Percentiles rank a stretch among this genome's conserved stretches.
phyloP scores from a whole-genome alignment of 306 rosid genomes.

The Myrica gale region DNA sequence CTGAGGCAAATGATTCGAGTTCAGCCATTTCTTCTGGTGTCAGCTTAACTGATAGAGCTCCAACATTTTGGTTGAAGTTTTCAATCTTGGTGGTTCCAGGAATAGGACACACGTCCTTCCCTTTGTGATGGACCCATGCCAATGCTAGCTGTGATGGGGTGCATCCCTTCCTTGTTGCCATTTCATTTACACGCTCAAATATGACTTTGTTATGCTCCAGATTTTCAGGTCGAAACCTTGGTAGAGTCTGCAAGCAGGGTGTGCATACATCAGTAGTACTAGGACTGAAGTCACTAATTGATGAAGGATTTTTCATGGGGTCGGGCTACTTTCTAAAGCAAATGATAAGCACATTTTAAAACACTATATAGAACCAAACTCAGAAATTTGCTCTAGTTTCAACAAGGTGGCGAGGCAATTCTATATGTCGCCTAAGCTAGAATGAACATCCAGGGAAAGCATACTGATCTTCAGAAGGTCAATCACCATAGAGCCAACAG shows the following conservation, averaged over 20 bases:
- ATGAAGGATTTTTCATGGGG: no score
- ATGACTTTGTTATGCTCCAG: slow-evolving; percentile 51
- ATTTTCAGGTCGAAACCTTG: slow-evolving; percentile 59
- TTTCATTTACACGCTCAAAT: slow-evolving; percentile 52
- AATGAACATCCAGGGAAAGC: no score
- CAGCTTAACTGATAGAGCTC: slow-evolving; percentile 58
- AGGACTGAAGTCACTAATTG: no score
- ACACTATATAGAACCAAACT: no score
- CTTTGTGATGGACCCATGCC: slow-evolving; percentile 72
- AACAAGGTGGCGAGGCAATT: no score
- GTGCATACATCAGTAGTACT: neutral
- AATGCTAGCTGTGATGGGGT: slow-evolving; percentile 58
- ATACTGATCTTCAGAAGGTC: no score
- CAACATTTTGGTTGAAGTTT: slow-evolving; percentile 59
- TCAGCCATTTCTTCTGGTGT: slow-evolving; percentile 56
- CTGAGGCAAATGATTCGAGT: slow-evolving; percentile 52
- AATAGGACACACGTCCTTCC: slow-evolving; percentile 60
- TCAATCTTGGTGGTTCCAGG: slow-evolving; percentile 80
- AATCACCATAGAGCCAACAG: no score
- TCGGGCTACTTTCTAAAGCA: no score
- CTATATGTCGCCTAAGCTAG: no score
- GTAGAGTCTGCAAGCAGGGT: slow-evolving; percentile 30
- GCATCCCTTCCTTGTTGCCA: slow-evolving; percentile 64
- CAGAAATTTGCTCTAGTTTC: no score
- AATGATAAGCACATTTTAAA: no score